Conservation (phyloP, 2,329 filamentous ascomycete genomes). For the Colletotrichum lini region DNA sequence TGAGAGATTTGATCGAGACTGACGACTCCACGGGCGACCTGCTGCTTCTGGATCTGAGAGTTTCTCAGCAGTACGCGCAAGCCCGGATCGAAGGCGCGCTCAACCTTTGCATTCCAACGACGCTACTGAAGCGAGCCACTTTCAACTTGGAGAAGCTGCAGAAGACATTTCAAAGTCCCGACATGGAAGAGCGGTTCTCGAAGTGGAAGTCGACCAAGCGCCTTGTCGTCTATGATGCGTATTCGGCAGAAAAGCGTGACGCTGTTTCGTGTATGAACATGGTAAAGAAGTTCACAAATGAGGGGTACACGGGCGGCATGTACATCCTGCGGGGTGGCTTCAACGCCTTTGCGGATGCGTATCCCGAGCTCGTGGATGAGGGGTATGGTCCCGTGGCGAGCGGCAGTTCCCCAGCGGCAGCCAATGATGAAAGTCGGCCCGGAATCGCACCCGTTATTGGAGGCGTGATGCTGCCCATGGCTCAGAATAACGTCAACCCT, state of each 20-base stretch:
- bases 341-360: constrained; percentile 77
- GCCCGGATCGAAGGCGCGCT: constrained; percentile 85
- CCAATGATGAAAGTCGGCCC: constrained; percentile 58
- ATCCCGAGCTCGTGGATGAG: constrained; percentile 74
- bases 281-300: constrained; percentile 90
- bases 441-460: constrained; percentile 84
- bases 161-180: constrained; percentile 84
- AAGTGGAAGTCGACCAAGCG: constrained; percentile 81
- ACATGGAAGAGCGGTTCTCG: constrained; percentile 80
- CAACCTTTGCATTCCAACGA: constrained; percentile 96
- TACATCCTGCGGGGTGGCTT: constrained; percentile 89
- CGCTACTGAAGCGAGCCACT: constrained; percentile 88
- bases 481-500: constrained; percentile 80
- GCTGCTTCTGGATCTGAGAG: constrained; percentile 87
- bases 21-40: constrained; percentile 58
- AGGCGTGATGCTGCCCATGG: constrained; percentile 84
- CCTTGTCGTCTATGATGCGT: constrained; percentile 90
- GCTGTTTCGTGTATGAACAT: constrained; percentile 86
- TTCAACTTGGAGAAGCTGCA: constrained; percentile 91
- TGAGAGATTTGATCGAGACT: constrained; percentile 69
- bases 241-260: constrained; percentile 84
- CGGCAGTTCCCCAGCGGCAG: constrained; percentile 59
- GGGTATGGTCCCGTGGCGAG: constrained; percentile 53
- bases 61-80: constrained; percentile 84
- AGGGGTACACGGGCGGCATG: constrained; percentile 82